Percentiles rank a stretch among this genome's conserved stretches.
phyloP scores from a whole-genome alignment of 495 filamentous ascomycete genomes.

The Penicillium subrubescens region DNA sequence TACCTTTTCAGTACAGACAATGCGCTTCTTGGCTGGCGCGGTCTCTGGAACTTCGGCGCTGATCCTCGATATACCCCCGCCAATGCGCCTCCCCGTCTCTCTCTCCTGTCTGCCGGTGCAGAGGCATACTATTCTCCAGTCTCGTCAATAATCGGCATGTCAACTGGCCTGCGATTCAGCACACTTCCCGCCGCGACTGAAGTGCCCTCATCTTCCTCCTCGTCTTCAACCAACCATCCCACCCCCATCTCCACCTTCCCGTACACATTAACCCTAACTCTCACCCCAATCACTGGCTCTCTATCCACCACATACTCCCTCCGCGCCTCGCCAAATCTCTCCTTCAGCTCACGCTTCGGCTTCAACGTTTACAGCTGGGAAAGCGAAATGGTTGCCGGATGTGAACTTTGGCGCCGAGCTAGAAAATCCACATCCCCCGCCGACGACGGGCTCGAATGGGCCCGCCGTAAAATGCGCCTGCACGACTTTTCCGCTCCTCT shows the following conservation, averaged over 20 bases:
- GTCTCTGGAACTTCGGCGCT: constrained; percentile 91
- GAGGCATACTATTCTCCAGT: constrained; percentile 93
- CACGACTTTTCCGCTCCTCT: constrained; percentile 30
- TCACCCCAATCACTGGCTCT: constrained; percentile 92
- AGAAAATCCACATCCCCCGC: constrained; percentile 36
- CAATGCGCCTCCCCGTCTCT: constrained; percentile 28
- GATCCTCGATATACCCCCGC: constrained; percentile 59
- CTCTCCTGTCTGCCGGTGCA: constrained; percentile 75
- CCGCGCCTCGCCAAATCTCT: constrained; percentile 75
- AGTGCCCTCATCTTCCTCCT: constrained; percentile 32
- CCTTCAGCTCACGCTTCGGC: constrained; percentile 86
- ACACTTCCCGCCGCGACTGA: constrained; percentile 86
- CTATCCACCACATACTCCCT: constrained; percentile 88
- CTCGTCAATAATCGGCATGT: constrained; percentile 86
- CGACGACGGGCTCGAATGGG: constrained; percentile 50
- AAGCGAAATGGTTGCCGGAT: constrained; percentile 85
- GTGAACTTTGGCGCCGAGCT: constrained; percentile 78
- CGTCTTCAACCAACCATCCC: constrained; percentile 19
- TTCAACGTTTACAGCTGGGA: constrained; percentile 99
- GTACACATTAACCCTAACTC: constrained; percentile 85
- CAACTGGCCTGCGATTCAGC: constrained; percentile 80
- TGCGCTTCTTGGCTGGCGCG: constrained; percentile 81
- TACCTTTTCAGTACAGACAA: constrained; percentile 92
- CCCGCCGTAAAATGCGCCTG: constrained; percentile 43
- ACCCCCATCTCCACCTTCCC: constrained; percentile 62